Percentiles rank a stretch among this genome's conserved stretches.
These are phyloP conservation scores for Fusarium domesticum DNA, from an alignment of 2,329 filamentous ascomycete genomes.

Conservation along the genomic window DNA sequence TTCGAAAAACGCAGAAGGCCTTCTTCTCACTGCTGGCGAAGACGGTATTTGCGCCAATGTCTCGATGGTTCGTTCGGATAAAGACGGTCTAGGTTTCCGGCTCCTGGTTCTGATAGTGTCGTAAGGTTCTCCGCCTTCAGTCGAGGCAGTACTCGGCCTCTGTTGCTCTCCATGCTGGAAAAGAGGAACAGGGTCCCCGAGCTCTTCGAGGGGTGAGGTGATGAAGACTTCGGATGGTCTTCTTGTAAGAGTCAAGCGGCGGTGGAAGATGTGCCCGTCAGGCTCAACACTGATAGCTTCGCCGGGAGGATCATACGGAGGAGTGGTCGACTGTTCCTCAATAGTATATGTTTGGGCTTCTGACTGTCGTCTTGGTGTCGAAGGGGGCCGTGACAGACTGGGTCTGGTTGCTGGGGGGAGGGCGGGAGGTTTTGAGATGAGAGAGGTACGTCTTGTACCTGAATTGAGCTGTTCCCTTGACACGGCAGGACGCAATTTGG, in stretches of 20 bases:
- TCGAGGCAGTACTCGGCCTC: constrained; percentile 17
- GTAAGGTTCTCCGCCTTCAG: constrained; percentile 17
- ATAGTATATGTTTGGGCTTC: constrained; percentile 20
- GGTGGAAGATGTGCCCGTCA: constrained; percentile 24
- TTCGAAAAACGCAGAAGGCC: constrained; percentile 71
- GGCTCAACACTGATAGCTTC: constrained; percentile 19
- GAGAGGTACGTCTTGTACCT: constrained; percentile 21
- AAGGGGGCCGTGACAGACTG: constrained; percentile 15
- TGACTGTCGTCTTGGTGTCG: constrained; percentile 18
- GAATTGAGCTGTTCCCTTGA: constrained; percentile 40
- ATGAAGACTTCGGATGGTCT: constrained; percentile 31
- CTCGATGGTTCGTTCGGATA: constrained; percentile 83
- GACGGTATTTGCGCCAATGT: constrained; percentile 75
- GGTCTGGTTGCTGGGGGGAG: constrained; percentile 18
- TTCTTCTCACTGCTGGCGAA: constrained; percentile 67
- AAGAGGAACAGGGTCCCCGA: constrained; percentile 16
- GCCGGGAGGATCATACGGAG: constrained; percentile 23
- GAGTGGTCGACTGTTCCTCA: constrained; percentile 26
- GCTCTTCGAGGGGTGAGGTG: constrained; percentile 24
- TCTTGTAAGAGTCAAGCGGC: constrained; percentile 32
- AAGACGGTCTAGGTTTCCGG: constrained; percentile 49
- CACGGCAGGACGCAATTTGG: constrained; percentile 39
- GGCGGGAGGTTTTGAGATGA: constrained; percentile 19
- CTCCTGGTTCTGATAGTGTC: constrained; percentile 23
- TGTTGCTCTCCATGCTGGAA: constrained; percentile 21